A percentile compares a stretch with the other conserved stretches of the same genome.
phyloP scores from a whole-genome alignment of 208 protist species.

The Angomonas deanei region DNA sequence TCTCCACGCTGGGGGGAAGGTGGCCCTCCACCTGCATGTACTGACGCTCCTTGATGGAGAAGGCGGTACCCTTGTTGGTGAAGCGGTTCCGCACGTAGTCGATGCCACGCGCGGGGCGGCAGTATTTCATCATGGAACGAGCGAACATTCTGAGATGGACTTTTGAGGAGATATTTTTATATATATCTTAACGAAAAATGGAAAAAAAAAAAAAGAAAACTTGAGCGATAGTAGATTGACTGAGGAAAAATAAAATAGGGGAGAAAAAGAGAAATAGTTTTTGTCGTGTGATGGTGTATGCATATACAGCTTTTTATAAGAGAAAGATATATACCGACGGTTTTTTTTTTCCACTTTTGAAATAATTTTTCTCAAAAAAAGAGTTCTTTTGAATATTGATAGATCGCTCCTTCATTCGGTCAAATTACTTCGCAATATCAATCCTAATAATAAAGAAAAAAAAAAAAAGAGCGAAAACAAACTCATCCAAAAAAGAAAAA shows the following conservation, averaged over 20 bases:
- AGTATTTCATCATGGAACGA: conserved; percentile 15
- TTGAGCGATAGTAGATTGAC: neutral
- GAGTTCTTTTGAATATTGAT: too few relatives aligned
- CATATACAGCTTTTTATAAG: too few relatives aligned
- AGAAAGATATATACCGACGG: too few relatives aligned
- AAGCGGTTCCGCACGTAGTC: conserved; percentile 63
- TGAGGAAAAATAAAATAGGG: neutral
- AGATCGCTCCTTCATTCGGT: neutral
- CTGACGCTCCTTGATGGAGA: conserved; percentile 71
- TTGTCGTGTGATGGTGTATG: neutral
- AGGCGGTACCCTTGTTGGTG: conserved; percentile 74
- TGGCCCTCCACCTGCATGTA: conserved; percentile 49
- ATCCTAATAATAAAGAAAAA: conserved; percentile 6
- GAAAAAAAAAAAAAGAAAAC: conserved; percentile 7
- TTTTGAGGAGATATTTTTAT: neutral
- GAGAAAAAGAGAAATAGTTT: neutral
- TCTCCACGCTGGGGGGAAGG: conserved; percentile 71
- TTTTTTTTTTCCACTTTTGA: too few relatives aligned
- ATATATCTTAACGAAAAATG: conserved; percentile 5
- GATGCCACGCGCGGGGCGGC: conserved; percentile 26
- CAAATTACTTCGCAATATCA: neutral
- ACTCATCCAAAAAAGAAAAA: conserved; percentile 10
- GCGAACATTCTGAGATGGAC: conserved; percentile 5
- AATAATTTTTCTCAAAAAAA: too few relatives aligned
- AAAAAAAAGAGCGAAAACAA: neutral